These are phyloP conservation scores for Dactylis glomerata DNA, from an alignment of 176 grass and related monocot species.

Conservation along the genomic window DNA sequence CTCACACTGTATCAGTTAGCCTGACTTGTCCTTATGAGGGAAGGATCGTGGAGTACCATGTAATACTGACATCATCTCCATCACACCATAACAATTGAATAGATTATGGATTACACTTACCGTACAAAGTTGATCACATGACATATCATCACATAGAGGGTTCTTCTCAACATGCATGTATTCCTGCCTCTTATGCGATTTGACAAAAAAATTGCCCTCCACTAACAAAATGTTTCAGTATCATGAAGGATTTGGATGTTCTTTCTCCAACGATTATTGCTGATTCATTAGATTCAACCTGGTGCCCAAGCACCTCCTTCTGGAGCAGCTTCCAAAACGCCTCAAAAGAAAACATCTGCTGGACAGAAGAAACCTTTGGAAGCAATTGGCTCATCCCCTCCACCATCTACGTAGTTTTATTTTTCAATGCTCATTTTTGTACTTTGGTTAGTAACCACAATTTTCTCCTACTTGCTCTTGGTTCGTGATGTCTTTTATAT, in stretches of 20 bases:
- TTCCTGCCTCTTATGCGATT: neutral
- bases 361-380: slow-evolving; percentile 92
- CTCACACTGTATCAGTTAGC: neutral
- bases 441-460: neutral
- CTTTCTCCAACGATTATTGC: slow-evolving; percentile 14
- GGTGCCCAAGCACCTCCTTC: slow-evolving; percentile 30
- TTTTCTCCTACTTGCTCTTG: slow-evolving; percentile 16
- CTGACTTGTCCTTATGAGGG: neutral
- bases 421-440: slow-evolving; percentile 26
- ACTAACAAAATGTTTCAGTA: neutral
- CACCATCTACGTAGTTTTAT: slow-evolving; percentile 55
- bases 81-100: neutral
- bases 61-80: neutral
- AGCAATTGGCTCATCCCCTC: slow-evolving; percentile 55
- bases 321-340: slow-evolving; percentile 52
- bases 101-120: neutral
- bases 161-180: neutral
- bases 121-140: neutral
- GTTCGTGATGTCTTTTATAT: too few relatives aligned
- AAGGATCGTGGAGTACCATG: neutral
- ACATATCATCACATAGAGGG: neutral
- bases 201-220: neutral
- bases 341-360: slow-evolving; percentile 70
- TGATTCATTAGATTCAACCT: slow-evolving; percentile 53
- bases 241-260: neutral